Evolutionary conservation across 2,329 filamentous ascomycete genomes (phyloP), one percentile per base, ranked within the genome.

Genomic region (Aspergillus transmontanensis): DNA sequence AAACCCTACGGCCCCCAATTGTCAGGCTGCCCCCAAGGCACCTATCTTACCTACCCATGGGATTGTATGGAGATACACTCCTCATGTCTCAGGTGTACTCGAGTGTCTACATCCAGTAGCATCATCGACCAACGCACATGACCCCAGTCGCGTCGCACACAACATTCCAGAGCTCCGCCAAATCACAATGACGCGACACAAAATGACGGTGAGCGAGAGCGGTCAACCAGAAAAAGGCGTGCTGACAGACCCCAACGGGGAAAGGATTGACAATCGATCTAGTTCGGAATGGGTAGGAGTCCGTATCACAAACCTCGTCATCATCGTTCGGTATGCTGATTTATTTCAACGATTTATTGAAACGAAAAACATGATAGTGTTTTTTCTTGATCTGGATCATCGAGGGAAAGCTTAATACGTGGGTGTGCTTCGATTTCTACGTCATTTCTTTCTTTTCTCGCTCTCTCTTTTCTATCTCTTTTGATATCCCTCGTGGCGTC

Each of bases 101-200:
- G 5, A 16, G 16, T 36, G 12, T 36, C 34, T 36, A 36, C 6
- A 19, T 41, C 6, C 19, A 30, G 11, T 36, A 55, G 9, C 11
- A 34, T 55, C 51, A 39, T 39, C n/a, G 51, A 26, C 51, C 51
- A 9, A 55, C 51, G 51, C 51, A 55, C 32, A 55, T 55, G 30
- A 55, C 51, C 39, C 51, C 51, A 39, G 11, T 16, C 21, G 11
- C 32, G 51, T 55, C 21, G 30, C 32, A 55, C 51, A 55, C 51
- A 55, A 39, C 51, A 55, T 55, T 55, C 51, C 51, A 39, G 32
- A 55, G 48, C 26, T 32, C 26, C 48, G 21, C 30, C 28, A n/a
- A 32, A 51, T 51, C 26, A 34, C 28, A 51, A n/a, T 16, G 30
- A 32, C 26, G 48, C 48, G 16, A 51, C 48, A 51, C 48, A 32